Base-by-base conservation (phyloP, 805 yeast genomes). In the Pichia scutulata region DNA sequence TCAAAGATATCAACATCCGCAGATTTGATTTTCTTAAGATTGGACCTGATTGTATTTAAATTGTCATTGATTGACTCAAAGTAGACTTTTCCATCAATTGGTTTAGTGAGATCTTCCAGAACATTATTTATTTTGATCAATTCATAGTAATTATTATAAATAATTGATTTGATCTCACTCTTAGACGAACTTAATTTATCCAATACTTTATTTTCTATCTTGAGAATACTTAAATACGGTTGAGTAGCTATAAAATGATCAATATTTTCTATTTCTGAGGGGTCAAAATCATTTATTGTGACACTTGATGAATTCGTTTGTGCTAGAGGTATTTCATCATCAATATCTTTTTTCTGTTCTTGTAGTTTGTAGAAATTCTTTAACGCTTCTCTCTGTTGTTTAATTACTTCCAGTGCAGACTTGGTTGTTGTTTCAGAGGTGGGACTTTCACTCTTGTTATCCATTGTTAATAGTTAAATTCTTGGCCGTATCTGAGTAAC, bases 101-200 rank as follows among this genome's bases (percentile, higher is more conserved):
- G 53, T 16, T 54, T 49, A 39, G 68, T 68, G 42, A 73, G 50
- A 36, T 67, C 70, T 48, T 62, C 63, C 47, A 84, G 65, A 3
- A 82, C 75, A 44, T 81, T 78, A 57, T 80, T 82, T 52, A 84
- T 75, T 58, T 82, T 81, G 59, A 84, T 82, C 55, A 84, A 67
- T 53, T 84, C 90, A 62, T 80, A 82, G 70, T 84, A 84, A 59
- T 84, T 84, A 63, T 84, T 86, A 64, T 84, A 84, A 12, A 84
- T 81, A 41, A 84, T 82, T 26, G 85, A 78, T 57, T 84, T 84
- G 55, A 82, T 82, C 43, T 78, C 80, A 58, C 79, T 75, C 52
- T 79, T 81, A 47, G 76, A 79, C 16, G 77, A 63, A 51, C 76
- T 78, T 50, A 80, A 67, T 47, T 71, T 70, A 28, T 70, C 70